These are phyloP conservation scores for Orychophragmus violaceus DNA, from an alignment of 345 rosid species.

Conservation along the genomic window DNA sequence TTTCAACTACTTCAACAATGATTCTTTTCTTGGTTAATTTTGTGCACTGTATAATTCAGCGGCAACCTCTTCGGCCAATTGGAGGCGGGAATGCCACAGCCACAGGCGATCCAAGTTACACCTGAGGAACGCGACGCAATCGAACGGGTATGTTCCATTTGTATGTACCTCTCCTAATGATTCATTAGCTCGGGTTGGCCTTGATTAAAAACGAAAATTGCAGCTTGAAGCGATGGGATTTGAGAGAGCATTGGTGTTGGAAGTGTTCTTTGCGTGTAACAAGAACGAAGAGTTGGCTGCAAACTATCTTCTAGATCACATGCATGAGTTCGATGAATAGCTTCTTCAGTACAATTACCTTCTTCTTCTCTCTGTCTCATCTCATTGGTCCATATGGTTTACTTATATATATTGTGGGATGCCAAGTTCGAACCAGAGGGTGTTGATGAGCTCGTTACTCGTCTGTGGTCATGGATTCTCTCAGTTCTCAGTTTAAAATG, in stretches of 20 bases:
- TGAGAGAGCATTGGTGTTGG: conserved; percentile 64
- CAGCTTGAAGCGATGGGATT: conserved; percentile 96
- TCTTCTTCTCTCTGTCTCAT: neutral
- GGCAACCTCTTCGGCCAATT: conserved; percentile 53
- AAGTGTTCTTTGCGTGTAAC: conserved; percentile 92
- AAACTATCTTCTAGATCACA: conserved; percentile 86
- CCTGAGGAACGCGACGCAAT: conserved; percentile 90
- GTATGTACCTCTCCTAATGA: too few species aligned
- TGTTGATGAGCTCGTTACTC: conserved; percentile 1
- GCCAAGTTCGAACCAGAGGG: conserved; percentile 15
- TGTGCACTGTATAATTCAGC: conserved; percentile 30
- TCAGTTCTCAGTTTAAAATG: neutral
- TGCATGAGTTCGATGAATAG: conserved; percentile 81
- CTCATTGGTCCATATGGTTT: conserved; percentile 12
- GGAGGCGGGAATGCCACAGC: conserved; percentile 78
- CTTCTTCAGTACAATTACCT: neutral
- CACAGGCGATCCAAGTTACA: conserved; percentile 65
- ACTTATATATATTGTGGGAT: conserved; percentile 2
- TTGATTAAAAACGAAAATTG: neutral
- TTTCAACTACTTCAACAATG: too few species aligned
- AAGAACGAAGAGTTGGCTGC: conserved; percentile 93
- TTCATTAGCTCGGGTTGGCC: neutral
- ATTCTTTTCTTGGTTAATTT: too few species aligned
- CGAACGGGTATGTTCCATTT: conserved; percentile 54
- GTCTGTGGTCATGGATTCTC: conserved; percentile 13